Evolutionary conservation across 768 basidiomycete genomes (phyloP).

Genomic region (Amanita brunnescens): DNA sequence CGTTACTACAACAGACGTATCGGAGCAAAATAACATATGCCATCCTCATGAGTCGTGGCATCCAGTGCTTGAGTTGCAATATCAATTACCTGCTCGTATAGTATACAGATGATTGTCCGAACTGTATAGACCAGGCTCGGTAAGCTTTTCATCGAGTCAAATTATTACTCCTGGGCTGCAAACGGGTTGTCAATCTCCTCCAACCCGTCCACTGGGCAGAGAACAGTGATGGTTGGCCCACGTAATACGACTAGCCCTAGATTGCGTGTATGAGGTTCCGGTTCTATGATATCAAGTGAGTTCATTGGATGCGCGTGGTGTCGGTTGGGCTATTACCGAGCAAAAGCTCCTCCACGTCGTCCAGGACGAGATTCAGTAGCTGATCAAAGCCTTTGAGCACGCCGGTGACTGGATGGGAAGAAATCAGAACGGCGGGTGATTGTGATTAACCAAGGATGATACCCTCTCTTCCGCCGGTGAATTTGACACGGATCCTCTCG

Average conservation of each 20-base stretch:
- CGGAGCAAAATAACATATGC: too few species aligned
- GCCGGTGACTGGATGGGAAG: slow-evolving; percentile 60
- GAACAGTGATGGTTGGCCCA: slow-evolving; percentile 88
- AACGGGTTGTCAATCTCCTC: slow-evolving; percentile 94
- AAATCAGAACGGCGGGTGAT: neutral
- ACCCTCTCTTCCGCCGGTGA: slow-evolving; percentile 98
- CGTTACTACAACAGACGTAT: too few species aligned
- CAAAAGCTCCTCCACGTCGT: slow-evolving; percentile 84
- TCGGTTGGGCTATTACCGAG: slow-evolving; percentile 38
- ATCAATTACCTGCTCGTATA: too few species aligned
- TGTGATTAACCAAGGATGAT: neutral
- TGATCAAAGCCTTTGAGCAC: slow-evolving; percentile 95
- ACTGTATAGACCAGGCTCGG: neutral
- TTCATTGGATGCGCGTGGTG: neutral
- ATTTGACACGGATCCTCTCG: slow-evolving; percentile 89
- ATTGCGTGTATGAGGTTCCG: slow-evolving; percentile 50
- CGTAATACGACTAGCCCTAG: slow-evolving; percentile 87
- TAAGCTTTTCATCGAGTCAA: neutral
- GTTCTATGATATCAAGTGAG: slow-evolving; percentile 31
- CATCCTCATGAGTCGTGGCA: too few species aligned
- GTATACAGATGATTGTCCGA: too few species aligned
- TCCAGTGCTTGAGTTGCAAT: too few species aligned
- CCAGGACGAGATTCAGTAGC: slow-evolving; percentile 91
- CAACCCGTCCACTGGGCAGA: slow-evolving; percentile 92
- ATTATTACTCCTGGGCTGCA: slow-evolving; percentile 49